Evolutionary conservation across 2,329 filamentous ascomycete species (phyloP), one percentile per base, ranked within the genome.

Genomic region (Thelonectria rubi): DNA sequence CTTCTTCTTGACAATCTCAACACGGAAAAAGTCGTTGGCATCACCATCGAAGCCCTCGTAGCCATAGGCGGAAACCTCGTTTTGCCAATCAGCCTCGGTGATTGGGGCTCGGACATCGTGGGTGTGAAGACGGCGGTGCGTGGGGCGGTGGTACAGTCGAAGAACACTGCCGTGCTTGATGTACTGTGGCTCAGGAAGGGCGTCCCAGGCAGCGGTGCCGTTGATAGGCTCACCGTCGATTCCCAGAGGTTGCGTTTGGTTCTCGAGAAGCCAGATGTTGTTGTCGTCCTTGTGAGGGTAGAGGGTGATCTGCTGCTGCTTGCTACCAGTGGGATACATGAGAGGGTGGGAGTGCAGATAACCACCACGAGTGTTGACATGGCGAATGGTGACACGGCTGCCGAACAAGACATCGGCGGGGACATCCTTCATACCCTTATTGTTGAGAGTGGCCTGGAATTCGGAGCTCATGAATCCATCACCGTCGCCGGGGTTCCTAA

Each of bases 391-490:
- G 72, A 99, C 86, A 66, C 91, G 88, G 76, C 93, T 97, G 62
- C 95, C 95, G 72, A 95, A 90, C 26, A 91, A 89, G 60, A 99
- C 91, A 79, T 99, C 94, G 30, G 92, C 95, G 2, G 95, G 91
- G 5, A 97, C 93, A 77, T 97, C 93, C 75, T 93, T 90, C 95
- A 99, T 99, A 55, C 87, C 89, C 83, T 98, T 99, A 73, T 89
- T 94, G 81, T 98, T 99, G 68, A 99, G 84, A 2, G 95, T 98
- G 32, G 95, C 91, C 81, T 99, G 95, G 83, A 99, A 99, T 75
- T 99, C 95, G 57, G 94, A 97, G 75, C 94, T 97, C 95, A 99
- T 99, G 83, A 99, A 99, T 57, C 95, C 95, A 78, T 99, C 95
- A 56, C 95, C 95, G 54, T 99, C 95, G 62, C 95, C 95, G 26